Evolutionary conservation across 208 protist species (phyloP), one percentile per base, ranked within the genome.

Genomic region (Vickermania ingenoplastis): DNA sequence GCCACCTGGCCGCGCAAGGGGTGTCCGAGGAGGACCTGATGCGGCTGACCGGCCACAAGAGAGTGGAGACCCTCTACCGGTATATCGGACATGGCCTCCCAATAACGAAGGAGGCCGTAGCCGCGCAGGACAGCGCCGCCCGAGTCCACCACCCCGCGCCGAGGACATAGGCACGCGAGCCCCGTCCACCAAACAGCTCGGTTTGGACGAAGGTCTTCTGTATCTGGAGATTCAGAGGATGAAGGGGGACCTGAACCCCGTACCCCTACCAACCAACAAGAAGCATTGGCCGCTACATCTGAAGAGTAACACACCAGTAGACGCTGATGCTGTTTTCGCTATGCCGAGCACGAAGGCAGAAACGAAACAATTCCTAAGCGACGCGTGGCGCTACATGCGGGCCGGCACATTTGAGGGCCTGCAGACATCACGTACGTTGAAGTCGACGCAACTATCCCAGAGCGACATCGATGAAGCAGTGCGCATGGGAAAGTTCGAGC

Each of bases 121-220:
- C 21, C 7, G 50, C 50, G 24, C 13, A 28, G 23, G 50, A 26
- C 50, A 54, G 50, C 50, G 50, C 50, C 22, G 11, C 50, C 21
- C 11, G 11, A 26, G 50, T 54, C 50, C 50, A 54, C 50, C 36
- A 45, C 36, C 36, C 36, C 17, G 36, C 17, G 36, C 50, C 50
- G 50, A 54, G 50, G 50, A 54, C 21, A 17, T 54, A 54, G 50
- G 50, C 50, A 26, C 50, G 50, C 13, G 50, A 17, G 50, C 50
- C 11, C 50, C 50, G 24, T 28, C 13, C 13, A 54, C 50, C 13
- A 54, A 54, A 21, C 21, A 54, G 50, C 24, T 54, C 7, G 50
- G 50, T 25, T 5, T 54, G 11, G 21, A 26, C 21, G 50, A 28
- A 28, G 50, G 50, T 17, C 5, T 17, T 54, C 21, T 54, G 13